A percentile compares a stretch with the other conserved stretches of the same genome.
Evolutionary conservation across 305 asterid species (phyloP).

Genomic region (Solanum hybrid): DNA sequence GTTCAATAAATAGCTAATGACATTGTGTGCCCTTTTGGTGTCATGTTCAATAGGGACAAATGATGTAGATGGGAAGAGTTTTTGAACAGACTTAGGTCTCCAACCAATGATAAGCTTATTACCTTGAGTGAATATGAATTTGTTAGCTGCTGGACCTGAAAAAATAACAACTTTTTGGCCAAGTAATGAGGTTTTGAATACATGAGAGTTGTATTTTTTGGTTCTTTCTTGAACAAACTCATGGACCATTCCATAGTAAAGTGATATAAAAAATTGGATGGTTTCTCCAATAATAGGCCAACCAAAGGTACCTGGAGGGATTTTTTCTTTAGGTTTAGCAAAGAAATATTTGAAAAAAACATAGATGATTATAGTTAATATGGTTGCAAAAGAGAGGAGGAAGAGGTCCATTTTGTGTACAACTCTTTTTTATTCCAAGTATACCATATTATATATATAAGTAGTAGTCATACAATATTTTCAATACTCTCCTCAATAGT

Average conservation of each 20-base stretch:
- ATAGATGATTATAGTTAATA: not conserved
- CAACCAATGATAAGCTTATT: not conserved
- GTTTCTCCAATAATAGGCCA: not conserved
- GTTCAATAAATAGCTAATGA: not conserved
- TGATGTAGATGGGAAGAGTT: not conserved
- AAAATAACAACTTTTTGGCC: not conserved
- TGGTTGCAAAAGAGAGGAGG: not conserved
- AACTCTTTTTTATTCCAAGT: not conserved
- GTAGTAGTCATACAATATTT: too few species aligned
- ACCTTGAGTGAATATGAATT: not conserved
- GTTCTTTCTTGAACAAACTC: not conserved
- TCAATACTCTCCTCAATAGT: too few species aligned
- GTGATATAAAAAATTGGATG: not conserved
- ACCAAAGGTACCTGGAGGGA: not conserved
- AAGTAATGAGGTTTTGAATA: not conserved
- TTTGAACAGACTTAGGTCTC: not conserved
- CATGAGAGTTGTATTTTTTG: not conserved
- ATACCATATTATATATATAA: too few species aligned
- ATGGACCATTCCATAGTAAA: not conserved
- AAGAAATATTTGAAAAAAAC: not conserved
- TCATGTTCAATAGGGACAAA: not conserved
- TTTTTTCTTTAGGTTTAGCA: not conserved
- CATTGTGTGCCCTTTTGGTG: not conserved
- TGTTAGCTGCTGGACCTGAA: slow-evolving; percentile 7
- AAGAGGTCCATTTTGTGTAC: not conserved